Evolutionary conservation across 495 filamentous ascomycete genomes (phyloP), one percentile per base, ranked within the genome.

Genomic region (Collariella sp.): DNA sequence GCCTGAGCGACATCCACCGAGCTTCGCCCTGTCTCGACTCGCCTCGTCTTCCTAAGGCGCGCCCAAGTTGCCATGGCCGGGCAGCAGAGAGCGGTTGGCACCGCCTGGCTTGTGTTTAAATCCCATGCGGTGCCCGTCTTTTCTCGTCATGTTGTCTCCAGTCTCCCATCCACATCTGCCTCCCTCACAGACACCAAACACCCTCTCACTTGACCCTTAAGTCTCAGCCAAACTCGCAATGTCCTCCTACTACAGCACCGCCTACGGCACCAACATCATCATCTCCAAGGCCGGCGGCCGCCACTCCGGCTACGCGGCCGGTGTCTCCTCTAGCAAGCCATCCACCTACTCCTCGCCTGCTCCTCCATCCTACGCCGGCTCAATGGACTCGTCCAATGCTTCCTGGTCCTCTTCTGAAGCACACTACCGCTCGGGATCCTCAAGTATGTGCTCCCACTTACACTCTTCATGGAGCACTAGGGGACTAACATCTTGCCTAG

Each of bases 1-100:
- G 62, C 62, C 59, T 62, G 33, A 47, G 18, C 18, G 35, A 47
- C 16, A 40, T 58, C 62, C 52, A 59, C 33, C 11, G 59, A 58
- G n/a, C 46, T 3, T 38, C 34, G 51, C 54, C 51, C 26, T 50
- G 41, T 18, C 35, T 7, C n/a, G 3, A 15, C 24, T 44, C 20
- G 47, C 47, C 54, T 51, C 47, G 34, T 22, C 40, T 10, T n/a
- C 2, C 3, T 23, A 43, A 42, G 26, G 44, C 26, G 33, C 18
- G 34, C 51, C 51, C 51, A n/a, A 18, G 34, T 29, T 29, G 41
- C 19, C 11, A 33, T 38, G 12, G 4, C 41, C 18, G 26, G 20
- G 41, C 19, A 20, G 13, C 23, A 33, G 10, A 40, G 23, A 41
- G 16, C 1, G 4, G 10, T 7, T 23, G 5, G 9, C 11, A n/a